Evolutionary conservation across 306 rosid genomes (phyloP).

Genomic region (cucumber (Cucumis sativus)): Cucumber_9930_V3 NC_026655.2:24847001-24847500

Average conservation of each 20-base stretch:
- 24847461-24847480: not conserved
- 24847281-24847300: conserved; percentile 88
- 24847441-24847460: not conserved
- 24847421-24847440: not conserved
- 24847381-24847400: conserved; percentile 33
- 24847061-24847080: conserved; percentile 37
- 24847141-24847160: conserved; percentile 83
- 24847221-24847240: not conserved
- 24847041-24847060: conserved; percentile 30
- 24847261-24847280: conserved; percentile 65
- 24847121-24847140: conserved; percentile 85
- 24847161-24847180: conserved; percentile 39
- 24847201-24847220: not conserved
- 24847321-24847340: conserved; percentile 79
- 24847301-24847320: conserved; percentile 82
- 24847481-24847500: not conserved
- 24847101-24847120: conserved; percentile 71
- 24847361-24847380: conserved; percentile 89
- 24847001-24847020: conserved; percentile 61
- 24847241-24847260: conserved; percentile 6
- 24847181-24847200: conserved; percentile 44
- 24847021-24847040: conserved; percentile 61
- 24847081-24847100: conserved; percentile 66
- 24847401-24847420: not conserved
- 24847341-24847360: conserved; percentile 83